Evolutionary conservation across 2,329 filamentous ascomycete species (phyloP).

Genomic region (Xylaria sp.): DNA sequence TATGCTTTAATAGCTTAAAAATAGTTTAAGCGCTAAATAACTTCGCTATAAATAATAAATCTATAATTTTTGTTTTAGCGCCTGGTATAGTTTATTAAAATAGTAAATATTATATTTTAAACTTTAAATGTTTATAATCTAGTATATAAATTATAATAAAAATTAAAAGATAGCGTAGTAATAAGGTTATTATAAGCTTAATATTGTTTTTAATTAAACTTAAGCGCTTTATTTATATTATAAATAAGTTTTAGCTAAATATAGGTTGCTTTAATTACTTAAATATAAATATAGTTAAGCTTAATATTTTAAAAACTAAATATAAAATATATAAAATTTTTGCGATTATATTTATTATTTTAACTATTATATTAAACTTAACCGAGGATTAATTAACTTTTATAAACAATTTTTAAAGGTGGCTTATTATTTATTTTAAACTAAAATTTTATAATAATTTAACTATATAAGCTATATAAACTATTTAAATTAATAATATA

Average conservation of each 20-base stretch:
- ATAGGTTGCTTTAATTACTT: not conserved
- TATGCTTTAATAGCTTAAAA: not conserved
- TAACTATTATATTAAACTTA: not conserved
- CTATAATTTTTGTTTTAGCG: not conserved
- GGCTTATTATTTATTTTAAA: not conserved
- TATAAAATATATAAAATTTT: not conserved
- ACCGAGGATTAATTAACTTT: not conserved
- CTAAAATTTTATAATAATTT: not conserved
- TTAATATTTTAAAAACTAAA: not conserved
- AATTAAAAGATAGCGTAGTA: not conserved
- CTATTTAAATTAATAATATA: not conserved
- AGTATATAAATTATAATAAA: not conserved
- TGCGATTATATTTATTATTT: not conserved
- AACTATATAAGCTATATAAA: not conserved
- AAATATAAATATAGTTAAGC: not conserved
- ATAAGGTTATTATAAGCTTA: not conserved
- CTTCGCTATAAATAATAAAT: not conserved
- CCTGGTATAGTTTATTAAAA: not conserved
- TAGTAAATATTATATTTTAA: not conserved
- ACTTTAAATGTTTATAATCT: not conserved
- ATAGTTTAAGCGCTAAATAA: not conserved
- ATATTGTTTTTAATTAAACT: not conserved
- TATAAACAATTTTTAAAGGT: not conserved
- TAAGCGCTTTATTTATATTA: not conserved
- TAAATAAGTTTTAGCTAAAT: not conserved